These are phyloP conservation scores for Geotrichum bryndzae DNA, from an alignment of 1,139 yeast species.

Conservation along the genomic window DNA sequence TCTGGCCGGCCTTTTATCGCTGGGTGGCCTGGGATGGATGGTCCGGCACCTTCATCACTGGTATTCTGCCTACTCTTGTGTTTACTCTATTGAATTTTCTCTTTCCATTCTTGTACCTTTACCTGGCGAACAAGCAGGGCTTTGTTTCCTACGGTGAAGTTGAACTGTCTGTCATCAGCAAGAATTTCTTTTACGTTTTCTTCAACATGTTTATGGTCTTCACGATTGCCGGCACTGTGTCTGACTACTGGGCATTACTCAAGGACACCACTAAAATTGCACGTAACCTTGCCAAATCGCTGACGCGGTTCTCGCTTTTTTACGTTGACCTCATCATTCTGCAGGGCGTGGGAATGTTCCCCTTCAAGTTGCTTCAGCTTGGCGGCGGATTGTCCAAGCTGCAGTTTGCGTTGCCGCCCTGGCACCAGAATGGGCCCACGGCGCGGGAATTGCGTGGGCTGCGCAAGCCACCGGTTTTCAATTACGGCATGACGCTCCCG, in stretches of 20 bases:
- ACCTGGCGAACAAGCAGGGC: constrained; percentile 65
- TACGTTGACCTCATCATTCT: constrained; percentile 75
- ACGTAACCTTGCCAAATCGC: constrained; percentile 64
- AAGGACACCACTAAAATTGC: constrained; percentile 79
- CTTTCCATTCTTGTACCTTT: constrained; percentile 70
- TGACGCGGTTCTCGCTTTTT: constrained; percentile 63
- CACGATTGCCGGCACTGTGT: constrained; percentile 55
- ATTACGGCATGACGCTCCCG: constrained; percentile 75
- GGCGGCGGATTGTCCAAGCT: constrained; percentile 57
- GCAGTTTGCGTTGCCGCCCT: constrained; percentile 51
- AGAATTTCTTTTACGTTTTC: constrained; percentile 77
- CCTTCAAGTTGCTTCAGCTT: constrained; percentile 59
- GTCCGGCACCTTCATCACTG: constrained; percentile 63
- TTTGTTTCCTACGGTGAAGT: constrained; percentile 73
- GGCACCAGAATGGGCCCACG: constrained; percentile 25
- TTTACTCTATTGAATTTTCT: constrained; percentile 67
- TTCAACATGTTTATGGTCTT: constrained; percentile 79
- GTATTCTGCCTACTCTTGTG: constrained; percentile 67
- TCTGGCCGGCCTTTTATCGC: constrained; percentile 68
- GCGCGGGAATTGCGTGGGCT: constrained; percentile 65
- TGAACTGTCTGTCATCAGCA: constrained; percentile 69
- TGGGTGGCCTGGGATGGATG: constrained; percentile 51
- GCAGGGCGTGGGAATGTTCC: constrained; percentile 82
- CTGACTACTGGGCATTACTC: constrained; percentile 54
- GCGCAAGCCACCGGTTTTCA: constrained; percentile 70